These are phyloP conservation scores for Ogataea dorogensis DNA, from an alignment of 805 yeast genomes.

Conservation along the genomic window DNA sequence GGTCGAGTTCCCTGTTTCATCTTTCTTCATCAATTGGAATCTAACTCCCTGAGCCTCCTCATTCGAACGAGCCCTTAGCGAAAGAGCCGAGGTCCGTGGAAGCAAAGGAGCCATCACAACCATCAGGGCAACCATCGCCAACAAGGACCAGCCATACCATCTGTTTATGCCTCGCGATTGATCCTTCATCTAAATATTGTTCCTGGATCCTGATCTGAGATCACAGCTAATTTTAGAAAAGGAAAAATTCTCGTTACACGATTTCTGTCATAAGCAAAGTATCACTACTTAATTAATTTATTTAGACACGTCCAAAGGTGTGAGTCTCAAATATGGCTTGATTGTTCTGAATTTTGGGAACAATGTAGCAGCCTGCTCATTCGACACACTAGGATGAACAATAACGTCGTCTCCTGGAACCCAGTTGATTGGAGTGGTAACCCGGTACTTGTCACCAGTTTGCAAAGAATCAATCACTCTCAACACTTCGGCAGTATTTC, in stretches of 20 bases:
- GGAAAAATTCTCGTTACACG: slow-evolving; percentile 9
- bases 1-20: slow-evolving; percentile 4
- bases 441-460: slow-evolving; percentile 55
- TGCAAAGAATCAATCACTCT: slow-evolving; percentile 71
- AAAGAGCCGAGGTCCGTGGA: not conserved
- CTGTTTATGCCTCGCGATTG: too few relatives aligned
- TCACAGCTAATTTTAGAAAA: slow-evolving; percentile 9
- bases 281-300: slow-evolving; percentile 3
- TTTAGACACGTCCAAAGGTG: slow-evolving; percentile 34
- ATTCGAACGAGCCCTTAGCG: slow-evolving; percentile 1
- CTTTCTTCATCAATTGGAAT: slow-evolving; percentile 7
- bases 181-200: not conserved
- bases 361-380: slow-evolving; percentile 56
- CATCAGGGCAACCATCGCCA: not conserved
- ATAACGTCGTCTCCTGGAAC: slow-evolving; percentile 71
- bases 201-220: slow-evolving; percentile 9
- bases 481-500: slow-evolving; percentile 73
- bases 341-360: slow-evolving; percentile 61
- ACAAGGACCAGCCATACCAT: not conserved
- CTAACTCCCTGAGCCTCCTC: slow-evolving; percentile 3
- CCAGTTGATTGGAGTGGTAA: slow-evolving; percentile 72
- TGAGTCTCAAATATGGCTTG: slow-evolving; percentile 64
- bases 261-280: slow-evolving; percentile 4
- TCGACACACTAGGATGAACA: slow-evolving; percentile 62
- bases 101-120: slow-evolving; percentile 1